Evolutionary conservation across 495 filamentous ascomycete genomes (phyloP).

Genomic region (Hypomontagnella monticulosa): DNA sequence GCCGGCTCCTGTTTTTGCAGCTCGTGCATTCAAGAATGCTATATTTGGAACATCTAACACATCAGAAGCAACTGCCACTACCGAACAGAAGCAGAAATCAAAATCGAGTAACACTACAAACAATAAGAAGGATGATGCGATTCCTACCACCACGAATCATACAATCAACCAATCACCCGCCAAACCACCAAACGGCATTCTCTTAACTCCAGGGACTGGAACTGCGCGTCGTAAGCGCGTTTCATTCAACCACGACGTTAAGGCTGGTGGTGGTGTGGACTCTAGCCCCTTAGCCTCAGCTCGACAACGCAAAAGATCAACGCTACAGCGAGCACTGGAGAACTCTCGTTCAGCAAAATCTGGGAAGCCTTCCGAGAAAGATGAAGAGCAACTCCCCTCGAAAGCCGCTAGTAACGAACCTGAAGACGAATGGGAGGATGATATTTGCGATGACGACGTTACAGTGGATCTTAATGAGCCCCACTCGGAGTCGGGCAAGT

Average conservation of each 20-base stretch:
- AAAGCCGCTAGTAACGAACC: conserved; percentile 47
- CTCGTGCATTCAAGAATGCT: conserved; percentile 90
- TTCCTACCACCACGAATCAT: conserved; percentile 22
- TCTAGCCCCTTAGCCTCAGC: conserved; percentile 66
- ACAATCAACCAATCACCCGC: conserved; percentile 49
- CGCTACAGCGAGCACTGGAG: conserved; percentile 65
- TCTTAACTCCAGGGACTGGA: conserved; percentile 88
- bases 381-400: conserved; percentile 31
- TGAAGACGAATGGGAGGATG: conserved; percentile 56
- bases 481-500: conserved; percentile 83
- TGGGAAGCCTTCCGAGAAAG: conserved; percentile 32
- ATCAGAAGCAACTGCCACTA: conserved; percentile 6
- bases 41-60: conserved; percentile 84
- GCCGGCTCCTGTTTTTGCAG: conserved; percentile 91
- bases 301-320: conserved; percentile 53
- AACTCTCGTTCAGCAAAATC: conserved; percentile 49
- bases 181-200: conserved; percentile 67
- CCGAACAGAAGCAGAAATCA: background rate
- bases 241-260: conserved; percentile 77
- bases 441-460: conserved; percentile 62
- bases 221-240: conserved; percentile 86
- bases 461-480: conserved; percentile 84
- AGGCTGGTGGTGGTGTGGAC: conserved; percentile 58
- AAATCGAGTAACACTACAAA: conserved; percentile 14
- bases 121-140: conserved; percentile 8